Conservation (phyloP, 2,329 filamentous ascomycete genomes). For the Diaporthe sp. region DNA sequence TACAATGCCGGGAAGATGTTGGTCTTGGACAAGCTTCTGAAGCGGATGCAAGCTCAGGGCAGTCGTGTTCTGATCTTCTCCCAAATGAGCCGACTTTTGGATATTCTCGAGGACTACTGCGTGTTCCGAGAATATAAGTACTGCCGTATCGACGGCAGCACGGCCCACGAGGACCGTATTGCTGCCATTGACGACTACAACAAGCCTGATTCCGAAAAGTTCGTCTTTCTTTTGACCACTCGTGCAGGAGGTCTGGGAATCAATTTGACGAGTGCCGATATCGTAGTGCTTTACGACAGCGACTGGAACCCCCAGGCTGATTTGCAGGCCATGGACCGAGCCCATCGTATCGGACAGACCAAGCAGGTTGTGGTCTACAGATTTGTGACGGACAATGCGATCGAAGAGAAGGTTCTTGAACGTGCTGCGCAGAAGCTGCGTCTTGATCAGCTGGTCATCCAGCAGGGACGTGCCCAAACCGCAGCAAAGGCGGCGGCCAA, state of each 20-base stretch:
- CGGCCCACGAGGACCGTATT: slow-evolving; percentile 97
- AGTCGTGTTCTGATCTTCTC: slow-evolving; percentile 99
- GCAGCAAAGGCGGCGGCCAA: slow-evolving; percentile 92
- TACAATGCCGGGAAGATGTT: slow-evolving; percentile 98
- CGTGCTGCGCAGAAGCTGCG: slow-evolving; percentile 96
- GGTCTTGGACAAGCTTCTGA: slow-evolving; percentile 92
- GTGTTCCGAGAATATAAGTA: slow-evolving; percentile 96
- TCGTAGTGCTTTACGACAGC: slow-evolving; percentile 96
- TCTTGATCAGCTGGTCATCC: slow-evolving; percentile 96
- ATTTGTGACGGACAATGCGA: slow-evolving; percentile 97
- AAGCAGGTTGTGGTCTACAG: slow-evolving; percentile 98
- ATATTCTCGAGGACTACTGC: slow-evolving; percentile 98
- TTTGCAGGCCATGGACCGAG: slow-evolving; percentile 98
- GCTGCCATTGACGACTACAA: slow-evolving; percentile 99
- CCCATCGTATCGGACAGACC: slow-evolving; percentile 97
- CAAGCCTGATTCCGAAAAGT: slow-evolving; percentile 94
- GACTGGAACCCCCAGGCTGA: slow-evolving; percentile 99
- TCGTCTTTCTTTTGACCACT: slow-evolving; percentile 94
- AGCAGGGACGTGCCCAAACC: slow-evolving; percentile 93
- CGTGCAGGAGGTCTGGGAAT: slow-evolving; percentile 96
- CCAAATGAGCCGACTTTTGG: slow-evolving; percentile 96
- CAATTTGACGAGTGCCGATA: slow-evolving; percentile 94
- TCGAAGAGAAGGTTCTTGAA: slow-evolving; percentile 98
- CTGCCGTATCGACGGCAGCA: slow-evolving; percentile 96
- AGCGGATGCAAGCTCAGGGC: slow-evolving; percentile 85